Evolutionary conservation across 495 filamentous ascomycete species (phyloP), one percentile per base, ranked within the genome.

Genomic region (Friedmanniomyces endolithicus): DNA sequence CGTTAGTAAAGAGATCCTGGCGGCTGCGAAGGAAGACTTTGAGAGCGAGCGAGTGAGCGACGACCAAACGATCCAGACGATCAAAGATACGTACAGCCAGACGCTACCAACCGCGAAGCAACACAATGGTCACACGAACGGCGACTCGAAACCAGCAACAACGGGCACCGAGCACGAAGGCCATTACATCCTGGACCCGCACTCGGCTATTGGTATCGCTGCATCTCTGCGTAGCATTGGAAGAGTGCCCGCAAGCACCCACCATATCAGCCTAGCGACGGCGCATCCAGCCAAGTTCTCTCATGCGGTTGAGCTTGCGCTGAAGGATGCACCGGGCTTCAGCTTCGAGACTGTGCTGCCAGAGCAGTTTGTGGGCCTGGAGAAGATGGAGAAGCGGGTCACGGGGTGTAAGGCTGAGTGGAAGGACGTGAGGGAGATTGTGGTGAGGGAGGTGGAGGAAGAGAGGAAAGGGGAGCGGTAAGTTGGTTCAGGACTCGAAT

Each of bases 241-340:
- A n/a, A 68, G 71, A 14, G 24, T 27, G 9, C 60, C 69, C 23
- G 66, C 73, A 9, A 63, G 67, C 17, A 72, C 70, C 19, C 72
- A 75, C 50, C 84, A 87, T 63, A 86, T 98, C 65, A 80, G 87
- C 2, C 78, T 96, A 6, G 85, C 87, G 6, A 97, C 90, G 1
- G 90, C 90, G 9, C 90, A 96, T 71, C 90, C 90, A 2, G 90
- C 90, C 39, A 97, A 97, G 69, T 96, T 96, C 65, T 79, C 80
- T 11, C 75, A 77, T 45, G 88, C 86, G 0, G 89, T 97, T 4
- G 78, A 84, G 53, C 61, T 81, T 34, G 88, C 89, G 0, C 70
- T 96, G 68, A 75, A 78, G 23, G 77, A 74, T 20, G 74, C 84
- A 67, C 59, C 71, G 7, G 78, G 74, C 0, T 96, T 88, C 59